Conservation (phyloP, 2,329 filamentous ascomycete genomes). For the Penicillium sp. region DNA sequence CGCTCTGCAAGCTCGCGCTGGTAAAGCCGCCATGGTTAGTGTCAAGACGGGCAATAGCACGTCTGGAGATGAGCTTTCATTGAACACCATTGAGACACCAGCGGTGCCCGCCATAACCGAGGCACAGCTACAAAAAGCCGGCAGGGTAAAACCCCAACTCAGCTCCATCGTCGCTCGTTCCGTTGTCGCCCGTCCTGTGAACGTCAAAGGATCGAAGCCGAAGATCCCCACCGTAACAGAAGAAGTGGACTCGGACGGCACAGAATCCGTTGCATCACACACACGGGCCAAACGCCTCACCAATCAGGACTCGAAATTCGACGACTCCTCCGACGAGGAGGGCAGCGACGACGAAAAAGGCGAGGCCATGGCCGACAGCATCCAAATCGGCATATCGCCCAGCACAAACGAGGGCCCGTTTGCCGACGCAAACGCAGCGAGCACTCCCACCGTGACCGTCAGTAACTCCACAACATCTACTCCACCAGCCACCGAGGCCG, state of each 20-base stretch:
- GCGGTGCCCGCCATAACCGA: constrained; percentile 68
- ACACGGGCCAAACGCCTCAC: constrained; percentile 19
- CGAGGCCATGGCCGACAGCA: constrained; percentile 24
- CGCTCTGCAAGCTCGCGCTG: constrained; percentile 80
- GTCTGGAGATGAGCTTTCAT: constrained; percentile 37
- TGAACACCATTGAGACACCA: constrained; percentile 48
- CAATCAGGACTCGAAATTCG: constrained; percentile 28
- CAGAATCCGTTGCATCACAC: constrained; percentile 17
- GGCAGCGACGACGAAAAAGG: constrained; percentile 16
- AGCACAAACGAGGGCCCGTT: constrained; percentile 15
- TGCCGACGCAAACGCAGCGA: constrained; percentile 15
- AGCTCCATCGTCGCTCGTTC: constrained; percentile 44
- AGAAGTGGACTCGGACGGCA: constrained; percentile 16
- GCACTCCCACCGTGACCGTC: not conserved
- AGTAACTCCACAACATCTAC: constrained; percentile 8
- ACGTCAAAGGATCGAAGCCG: constrained; percentile 37
- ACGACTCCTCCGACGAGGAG: constrained; percentile 32
- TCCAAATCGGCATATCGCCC: constrained; percentile 9
- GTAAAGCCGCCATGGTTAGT: constrained; percentile 88
- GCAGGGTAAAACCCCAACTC: constrained; percentile 27
- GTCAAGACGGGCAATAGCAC: constrained; percentile 69
- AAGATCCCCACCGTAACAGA: constrained; percentile 29
- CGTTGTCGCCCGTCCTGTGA: constrained; percentile 42
- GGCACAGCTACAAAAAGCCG: constrained; percentile 38
- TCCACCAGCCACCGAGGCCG: constrained; percentile 18